Conservation (phyloP, 2,329 filamentous ascomycete species). For the Volutella citrinella region DNA sequence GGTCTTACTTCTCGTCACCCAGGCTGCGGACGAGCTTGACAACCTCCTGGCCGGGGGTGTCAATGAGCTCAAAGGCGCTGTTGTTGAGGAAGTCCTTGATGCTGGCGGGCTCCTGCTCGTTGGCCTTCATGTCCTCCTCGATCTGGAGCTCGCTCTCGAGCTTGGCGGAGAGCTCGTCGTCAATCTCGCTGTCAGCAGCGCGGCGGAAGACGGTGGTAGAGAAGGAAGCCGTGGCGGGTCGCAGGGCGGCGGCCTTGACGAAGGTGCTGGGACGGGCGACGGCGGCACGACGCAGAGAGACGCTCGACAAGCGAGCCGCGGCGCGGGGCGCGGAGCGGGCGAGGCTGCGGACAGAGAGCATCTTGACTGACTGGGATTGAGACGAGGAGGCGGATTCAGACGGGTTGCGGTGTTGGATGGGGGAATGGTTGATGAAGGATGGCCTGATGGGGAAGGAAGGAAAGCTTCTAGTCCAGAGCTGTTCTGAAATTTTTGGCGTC, state of each 20-base stretch:
- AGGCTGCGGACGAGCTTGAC: constrained; percentile 80
- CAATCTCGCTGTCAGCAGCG: constrained; percentile 49
- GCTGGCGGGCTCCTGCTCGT: constrained; percentile 68
- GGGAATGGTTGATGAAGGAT: constrained; percentile 10
- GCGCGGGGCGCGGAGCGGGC: constrained; percentile 66
- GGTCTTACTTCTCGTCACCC: constrained; percentile 81
- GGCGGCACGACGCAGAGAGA: constrained; percentile 48
- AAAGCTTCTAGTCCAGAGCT: constrained; percentile 20
- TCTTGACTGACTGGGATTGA: constrained; percentile 36
- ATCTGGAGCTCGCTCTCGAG: constrained; percentile 79
- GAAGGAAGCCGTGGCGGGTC: constrained; percentile 42
- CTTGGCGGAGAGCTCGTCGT: constrained; percentile 82
- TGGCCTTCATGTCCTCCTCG: constrained; percentile 76
- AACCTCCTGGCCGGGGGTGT: constrained; percentile 81
- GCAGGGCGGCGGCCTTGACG: constrained; percentile 39
- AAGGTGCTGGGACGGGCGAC: constrained; percentile 47
- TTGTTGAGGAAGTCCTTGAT: constrained; percentile 88
- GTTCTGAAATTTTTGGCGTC: constrained; percentile 22
- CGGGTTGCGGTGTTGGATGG: constrained; percentile 4
- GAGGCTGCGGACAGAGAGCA: constrained; percentile 67
- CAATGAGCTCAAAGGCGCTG: constrained; percentile 78
- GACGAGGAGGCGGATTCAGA: neutral
- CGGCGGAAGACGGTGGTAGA: constrained; percentile 43
- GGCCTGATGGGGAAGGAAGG: constrained; percentile 12
- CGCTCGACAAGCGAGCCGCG: constrained; percentile 54